Evolutionary conservation across 1,284 basidiomycete genomes (phyloP).

Genomic region (Apiotrichum siamense): DNA sequence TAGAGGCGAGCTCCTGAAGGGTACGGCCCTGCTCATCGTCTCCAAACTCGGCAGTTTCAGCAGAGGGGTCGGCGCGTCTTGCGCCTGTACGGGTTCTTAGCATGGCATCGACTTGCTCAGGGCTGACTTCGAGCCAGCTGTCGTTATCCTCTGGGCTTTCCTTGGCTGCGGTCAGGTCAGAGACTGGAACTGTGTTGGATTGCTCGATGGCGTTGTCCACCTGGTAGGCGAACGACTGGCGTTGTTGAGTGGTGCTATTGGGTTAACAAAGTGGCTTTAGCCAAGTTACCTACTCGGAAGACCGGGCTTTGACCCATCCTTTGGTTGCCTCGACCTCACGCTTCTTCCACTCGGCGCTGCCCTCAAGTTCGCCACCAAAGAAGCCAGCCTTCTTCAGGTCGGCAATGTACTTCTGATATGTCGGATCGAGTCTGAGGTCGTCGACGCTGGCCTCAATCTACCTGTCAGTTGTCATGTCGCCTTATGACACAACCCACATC

Average conservation of each 20-base stretch:
- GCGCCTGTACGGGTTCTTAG: slow-evolving; percentile 27
- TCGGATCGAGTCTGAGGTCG: slow-evolving; percentile 15
- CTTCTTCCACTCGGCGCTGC: slow-evolving; percentile 65
- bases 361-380: slow-evolving; percentile 68
- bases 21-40: slow-evolving; percentile 61
- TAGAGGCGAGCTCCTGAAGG: slow-evolving; percentile 67
- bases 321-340: slow-evolving; percentile 64
- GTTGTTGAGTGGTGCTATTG: slow-evolving; percentile 43
- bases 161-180: background rate
- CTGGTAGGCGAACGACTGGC: slow-evolving; percentile 65
- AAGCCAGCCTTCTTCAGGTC: slow-evolving; percentile 61
- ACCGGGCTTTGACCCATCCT: slow-evolving; percentile 59
- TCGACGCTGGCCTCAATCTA: slow-evolving; percentile 2
- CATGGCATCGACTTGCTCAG: slow-evolving; percentile 45
- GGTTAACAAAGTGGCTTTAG: background rate
- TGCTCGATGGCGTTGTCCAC: slow-evolving; percentile 59
- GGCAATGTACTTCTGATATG: slow-evolving; percentile 54
- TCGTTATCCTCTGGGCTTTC: slow-evolving; percentile 36
- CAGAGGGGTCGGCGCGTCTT: slow-evolving; percentile 31
- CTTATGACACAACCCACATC: slow-evolving; percentile 48
- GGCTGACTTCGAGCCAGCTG: slow-evolving; percentile 42
- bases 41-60: slow-evolving; percentile 35
- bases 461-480: background rate
- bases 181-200: slow-evolving; percentile 5
- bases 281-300: slow-evolving; percentile 57